A percentile compares a stretch with the other conserved stretches of the same genome.
Conservation (phyloP, 331 rosid genomes). For the Pyrus hybrid region DNA sequence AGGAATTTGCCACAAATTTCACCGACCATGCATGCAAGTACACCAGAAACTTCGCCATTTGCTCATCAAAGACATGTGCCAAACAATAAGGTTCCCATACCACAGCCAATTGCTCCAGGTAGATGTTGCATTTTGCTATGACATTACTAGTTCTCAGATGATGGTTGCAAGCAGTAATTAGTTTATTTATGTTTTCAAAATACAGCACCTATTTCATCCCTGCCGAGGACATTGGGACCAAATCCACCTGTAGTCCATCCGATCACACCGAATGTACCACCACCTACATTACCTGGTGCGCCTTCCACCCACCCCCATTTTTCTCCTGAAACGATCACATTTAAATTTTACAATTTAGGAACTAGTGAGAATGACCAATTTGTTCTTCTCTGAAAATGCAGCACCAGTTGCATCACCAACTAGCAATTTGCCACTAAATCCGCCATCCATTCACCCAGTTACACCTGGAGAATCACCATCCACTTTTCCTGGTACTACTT, state of each 20-base stretch:
- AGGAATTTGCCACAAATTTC: constrained; percentile 34
- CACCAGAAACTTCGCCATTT: constrained; percentile 34
- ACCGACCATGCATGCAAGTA: constrained; percentile 31
- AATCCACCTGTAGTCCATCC: constrained; percentile 20
- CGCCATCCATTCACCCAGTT: constrained; percentile 30
- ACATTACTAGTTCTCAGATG: constrained; percentile 4
- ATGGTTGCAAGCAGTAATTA: constrained; percentile 8
- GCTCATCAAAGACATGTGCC: constrained; percentile 24
- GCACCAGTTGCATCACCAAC: constrained; percentile 36
- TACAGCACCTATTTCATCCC: constrained; percentile 33
- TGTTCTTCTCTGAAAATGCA: constrained; percentile 7
- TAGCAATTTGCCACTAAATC: constrained; percentile 32
- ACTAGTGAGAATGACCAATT: not conserved
- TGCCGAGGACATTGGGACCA: constrained; percentile 21
- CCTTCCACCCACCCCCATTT: not conserved
- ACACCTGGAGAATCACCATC: constrained; percentile 43
- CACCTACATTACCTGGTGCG: constrained; percentile 35
- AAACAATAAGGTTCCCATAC: constrained; percentile 25
- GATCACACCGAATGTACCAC: constrained; percentile 18
- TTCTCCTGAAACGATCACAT: not conserved
- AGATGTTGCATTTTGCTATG: constrained; percentile 6
- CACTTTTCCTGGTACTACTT: constrained; percentile 33
- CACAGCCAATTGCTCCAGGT: constrained; percentile 51
- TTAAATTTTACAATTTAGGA: not conserved
- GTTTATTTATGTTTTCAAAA: not conserved